Evolutionary conservation across 345 rosid genomes (phyloP).

Genomic region (Reutealis trisperma): DNA sequence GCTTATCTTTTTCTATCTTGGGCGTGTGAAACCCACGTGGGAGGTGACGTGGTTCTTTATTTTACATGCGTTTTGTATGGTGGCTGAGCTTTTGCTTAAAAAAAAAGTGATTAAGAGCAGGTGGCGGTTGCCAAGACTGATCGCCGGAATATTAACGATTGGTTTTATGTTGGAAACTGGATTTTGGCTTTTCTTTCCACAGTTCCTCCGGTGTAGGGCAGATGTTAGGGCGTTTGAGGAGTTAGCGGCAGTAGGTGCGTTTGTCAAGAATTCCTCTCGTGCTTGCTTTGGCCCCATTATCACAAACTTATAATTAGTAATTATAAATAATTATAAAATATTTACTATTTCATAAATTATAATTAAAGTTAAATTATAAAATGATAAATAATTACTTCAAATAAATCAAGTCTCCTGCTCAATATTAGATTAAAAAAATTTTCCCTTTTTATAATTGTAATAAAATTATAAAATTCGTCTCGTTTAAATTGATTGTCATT

Average conservation of each 20-base stretch:
- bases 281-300: background rate
- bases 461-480: too few relatives aligned
- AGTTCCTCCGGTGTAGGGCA: conserved; percentile 10
- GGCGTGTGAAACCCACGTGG: conserved; percentile 47
- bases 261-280: background rate
- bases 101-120: conserved; percentile 18
- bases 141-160: conserved; percentile 19
- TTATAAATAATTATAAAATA: too few relatives aligned
- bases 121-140: conserved; percentile 17
- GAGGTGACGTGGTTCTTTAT: conserved; percentile 56
- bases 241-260: conserved; percentile 25
- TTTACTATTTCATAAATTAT: too few relatives aligned
- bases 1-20: conserved; percentile 55
- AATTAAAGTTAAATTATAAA: too few relatives aligned
- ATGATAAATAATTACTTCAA: too few relatives aligned
- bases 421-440: too few relatives aligned
- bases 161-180: conserved; percentile 32
- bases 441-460: too few relatives aligned
- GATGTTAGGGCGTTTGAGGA: conserved; percentile 42
- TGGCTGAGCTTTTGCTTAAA: background rate
- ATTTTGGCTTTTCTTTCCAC: conserved; percentile 40
- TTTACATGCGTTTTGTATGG: conserved; percentile 41
- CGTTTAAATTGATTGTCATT: too few relatives aligned
- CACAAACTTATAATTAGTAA: background rate
- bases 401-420: too few relatives aligned